A percentile compares a stretch with the other conserved stretches of the same genome.
These are phyloP conservation scores for Debaryomycetaceae sp. DNA, from an alignment of 1,139 yeast genomes.

Conservation along the genomic window DNA sequence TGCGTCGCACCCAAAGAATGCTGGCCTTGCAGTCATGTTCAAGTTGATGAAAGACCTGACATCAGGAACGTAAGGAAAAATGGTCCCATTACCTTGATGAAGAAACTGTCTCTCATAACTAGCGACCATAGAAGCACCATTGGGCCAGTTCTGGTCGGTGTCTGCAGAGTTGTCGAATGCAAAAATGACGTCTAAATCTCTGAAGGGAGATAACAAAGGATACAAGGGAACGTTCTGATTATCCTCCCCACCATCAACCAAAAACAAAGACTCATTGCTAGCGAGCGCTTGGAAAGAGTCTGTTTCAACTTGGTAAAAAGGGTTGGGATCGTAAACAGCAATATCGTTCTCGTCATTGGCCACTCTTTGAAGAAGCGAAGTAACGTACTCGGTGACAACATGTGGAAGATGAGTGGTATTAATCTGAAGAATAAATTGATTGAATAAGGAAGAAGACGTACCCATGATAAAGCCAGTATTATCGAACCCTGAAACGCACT, in stretches of 20 bases:
- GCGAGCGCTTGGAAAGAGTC: constrained; percentile 21
- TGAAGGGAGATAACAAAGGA: constrained; percentile 68
- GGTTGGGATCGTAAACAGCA: constrained; percentile 42
- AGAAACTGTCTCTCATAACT: constrained; percentile 51
- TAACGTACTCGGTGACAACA: constrained; percentile 24
- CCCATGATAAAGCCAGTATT: constrained; percentile 47
- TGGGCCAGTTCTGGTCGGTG: constrained; percentile 66
- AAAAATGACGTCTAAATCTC: constrained; percentile 74
- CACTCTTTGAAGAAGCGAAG: constrained; percentile 35
- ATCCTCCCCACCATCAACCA: constrained; percentile 93
- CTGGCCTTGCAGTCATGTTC: constrained; percentile 29
- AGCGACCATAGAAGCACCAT: constrained; percentile 64
- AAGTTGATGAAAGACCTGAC: constrained; percentile 24
- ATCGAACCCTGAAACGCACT: constrained; percentile 36
- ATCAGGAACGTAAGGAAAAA: constrained; percentile 41
- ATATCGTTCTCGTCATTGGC: constrained; percentile 35
- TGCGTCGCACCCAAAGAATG: constrained; percentile 43
- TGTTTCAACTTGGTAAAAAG: constrained; percentile 24
- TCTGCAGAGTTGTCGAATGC: constrained; percentile 89
- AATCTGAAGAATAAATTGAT: constrained; percentile 27
- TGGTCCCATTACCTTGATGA: constrained; percentile 36
- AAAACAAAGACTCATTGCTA: constrained; percentile 43
- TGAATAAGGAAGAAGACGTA: constrained; percentile 43
- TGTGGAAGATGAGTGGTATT: constrained; percentile 17
- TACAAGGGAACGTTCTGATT: constrained; percentile 71